phyloP scores from a whole-genome alignment of 139 green algal genomes.

The Microglena sp. region DNA sequence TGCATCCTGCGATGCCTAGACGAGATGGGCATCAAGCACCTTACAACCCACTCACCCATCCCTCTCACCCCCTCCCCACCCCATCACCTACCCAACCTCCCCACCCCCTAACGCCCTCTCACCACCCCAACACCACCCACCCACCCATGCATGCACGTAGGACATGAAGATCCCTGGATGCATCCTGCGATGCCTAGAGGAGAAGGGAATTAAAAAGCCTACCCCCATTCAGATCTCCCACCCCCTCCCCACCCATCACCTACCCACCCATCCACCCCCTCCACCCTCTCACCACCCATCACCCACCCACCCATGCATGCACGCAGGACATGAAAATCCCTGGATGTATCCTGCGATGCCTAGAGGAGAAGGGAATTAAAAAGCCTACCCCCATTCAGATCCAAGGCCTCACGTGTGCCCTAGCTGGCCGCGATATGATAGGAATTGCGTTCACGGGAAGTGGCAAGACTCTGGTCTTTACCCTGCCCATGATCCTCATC shows the following conservation, averaged over 20 bases:
- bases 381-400: conserved; percentile 93
- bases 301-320: no score
- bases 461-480: conserved; percentile 93
- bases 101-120: no score
- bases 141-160: conserved; percentile 12
- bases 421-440: conserved; percentile 96
- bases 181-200: conserved; percentile 56
- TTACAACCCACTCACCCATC: conserved; percentile 93
- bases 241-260: no score
- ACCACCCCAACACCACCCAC: no score
- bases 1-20: conserved; percentile 59
- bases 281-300: no score
- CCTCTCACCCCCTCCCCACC: no score
- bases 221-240: conserved; percentile 96
- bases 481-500: conserved; percentile 84
- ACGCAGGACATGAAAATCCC: conserved; percentile 55
- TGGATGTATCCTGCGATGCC: conserved; percentile 44
- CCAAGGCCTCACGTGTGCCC: conserved; percentile 83
- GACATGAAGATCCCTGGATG: conserved; percentile 57
- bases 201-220: conserved; percentile 77
- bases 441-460: conserved; percentile 95
- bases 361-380: conserved; percentile 76
- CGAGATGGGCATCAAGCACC: conserved; percentile 73
- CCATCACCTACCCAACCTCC: no score
- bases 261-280: no score